These are phyloP conservation scores for Neurospora hispaniola DNA, from an alignment of 495 filamentous ascomycete species.

Conservation along the genomic window DNA sequence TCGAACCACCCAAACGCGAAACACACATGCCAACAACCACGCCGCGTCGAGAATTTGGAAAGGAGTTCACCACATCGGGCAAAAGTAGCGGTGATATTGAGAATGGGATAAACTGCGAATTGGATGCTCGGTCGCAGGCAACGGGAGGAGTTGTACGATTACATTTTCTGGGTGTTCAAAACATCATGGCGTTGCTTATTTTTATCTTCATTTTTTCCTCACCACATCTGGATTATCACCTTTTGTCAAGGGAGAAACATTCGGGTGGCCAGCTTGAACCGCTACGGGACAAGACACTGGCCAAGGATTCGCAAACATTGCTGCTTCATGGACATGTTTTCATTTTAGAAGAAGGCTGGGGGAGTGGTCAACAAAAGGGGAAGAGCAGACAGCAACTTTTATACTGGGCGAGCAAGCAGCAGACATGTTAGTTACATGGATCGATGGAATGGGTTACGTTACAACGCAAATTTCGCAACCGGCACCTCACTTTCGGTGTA, in stretches of 20 bases:
- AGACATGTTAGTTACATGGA: neutral
- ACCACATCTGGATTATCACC: neutral
- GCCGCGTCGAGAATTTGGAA: neutral
- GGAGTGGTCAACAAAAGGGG: neutral
- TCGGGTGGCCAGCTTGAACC: too few relatives aligned
- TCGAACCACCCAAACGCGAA: neutral
- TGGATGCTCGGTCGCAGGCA: neutral
- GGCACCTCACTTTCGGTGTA: neutral
- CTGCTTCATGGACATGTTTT: neutral
- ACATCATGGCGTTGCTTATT: neutral
- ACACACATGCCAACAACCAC: neutral
- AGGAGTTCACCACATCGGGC: neutral
- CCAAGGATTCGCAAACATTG: neutral
- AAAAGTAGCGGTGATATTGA: neutral
- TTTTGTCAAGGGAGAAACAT: neutral
- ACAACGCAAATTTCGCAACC: neutral
- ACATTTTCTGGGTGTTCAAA: neutral
- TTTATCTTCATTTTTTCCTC: too few relatives aligned
- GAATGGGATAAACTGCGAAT: neutral
- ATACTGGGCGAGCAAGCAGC: too few relatives aligned
- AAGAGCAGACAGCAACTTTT: neutral
- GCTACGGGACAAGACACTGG: too few relatives aligned
- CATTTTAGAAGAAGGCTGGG: too few relatives aligned
- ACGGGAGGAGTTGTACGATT: neutral
- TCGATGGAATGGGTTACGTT: neutral